Evolutionary conservation across 164 flowering plant species (phyloP).

Genomic region (Berberis vulgaris): DNA sequence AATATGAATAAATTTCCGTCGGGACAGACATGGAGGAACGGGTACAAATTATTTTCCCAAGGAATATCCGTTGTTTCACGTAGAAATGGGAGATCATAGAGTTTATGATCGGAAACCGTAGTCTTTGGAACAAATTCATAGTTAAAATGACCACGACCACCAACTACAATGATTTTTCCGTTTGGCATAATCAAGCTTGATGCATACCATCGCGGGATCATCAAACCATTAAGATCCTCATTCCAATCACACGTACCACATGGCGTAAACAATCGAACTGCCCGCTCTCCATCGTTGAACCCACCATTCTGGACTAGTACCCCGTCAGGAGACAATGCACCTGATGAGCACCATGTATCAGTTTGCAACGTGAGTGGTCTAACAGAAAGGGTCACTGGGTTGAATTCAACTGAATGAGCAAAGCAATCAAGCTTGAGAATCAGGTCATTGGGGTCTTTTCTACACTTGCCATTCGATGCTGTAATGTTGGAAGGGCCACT

Average conservation of each 20-base stretch:
- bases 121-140: conserved; percentile 71
- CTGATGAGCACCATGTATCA: conserved; percentile 92
- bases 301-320: conserved; percentile 76
- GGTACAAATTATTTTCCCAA: conserved; percentile 69
- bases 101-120: background rate
- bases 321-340: conserved; percentile 48
- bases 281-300: conserved; percentile 44
- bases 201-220: conserved; percentile 64
- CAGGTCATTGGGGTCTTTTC: conserved; percentile 21
- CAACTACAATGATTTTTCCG: conserved; percentile 59
- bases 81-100: conserved; percentile 30
- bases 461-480: conserved; percentile 42
- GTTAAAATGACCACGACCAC: conserved; percentile 51
- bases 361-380: conserved; percentile 62
- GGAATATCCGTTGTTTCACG: conserved; percentile 35
- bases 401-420: conserved; percentile 72
- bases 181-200: conserved; percentile 68
- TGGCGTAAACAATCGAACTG: conserved; percentile 45
- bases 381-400: conserved; percentile 40
- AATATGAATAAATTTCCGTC: conserved; percentile 52
- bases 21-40: conserved; percentile 65
- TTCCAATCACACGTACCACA: conserved; percentile 60
- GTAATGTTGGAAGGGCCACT: conserved; percentile 60
- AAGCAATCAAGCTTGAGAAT: conserved; percentile 48
- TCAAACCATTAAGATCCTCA: conserved; percentile 26